phyloP scores from a whole-genome alignment of 202 grass and related monocot genomes.

The Bolboschoenoplectus hybrid region DNA sequence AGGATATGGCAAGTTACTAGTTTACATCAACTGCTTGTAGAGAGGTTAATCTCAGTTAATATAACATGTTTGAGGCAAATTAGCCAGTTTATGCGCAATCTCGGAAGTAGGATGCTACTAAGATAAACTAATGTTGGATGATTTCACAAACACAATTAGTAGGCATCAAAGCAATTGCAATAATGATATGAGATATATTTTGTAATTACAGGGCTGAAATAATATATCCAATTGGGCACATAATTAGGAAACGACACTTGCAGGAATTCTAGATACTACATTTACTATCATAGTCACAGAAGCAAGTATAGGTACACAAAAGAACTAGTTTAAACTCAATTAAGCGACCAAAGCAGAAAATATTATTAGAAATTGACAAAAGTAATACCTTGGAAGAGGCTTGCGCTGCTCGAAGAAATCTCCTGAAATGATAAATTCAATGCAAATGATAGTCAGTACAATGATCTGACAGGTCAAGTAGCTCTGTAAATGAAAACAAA shows the following conservation, averaged over 20 bases:
- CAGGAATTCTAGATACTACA: background rate
- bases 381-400: constrained; percentile 57
- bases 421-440: constrained; percentile 53
- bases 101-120: background rate
- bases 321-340: background rate
- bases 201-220: background rate
- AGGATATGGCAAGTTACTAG: background rate
- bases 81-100: background rate
- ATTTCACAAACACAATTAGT: background rate
- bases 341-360: constrained; percentile 15
- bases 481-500: constrained; percentile 27
- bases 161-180: background rate
- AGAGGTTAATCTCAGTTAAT: background rate
- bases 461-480: background rate
- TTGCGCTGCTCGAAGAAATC: constrained; percentile 80
- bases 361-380: background rate
- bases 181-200: background rate
- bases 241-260: background rate
- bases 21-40: constrained; percentile 5
- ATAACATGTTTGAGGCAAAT: constrained; percentile 9
- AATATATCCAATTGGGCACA: background rate
- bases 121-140: background rate
- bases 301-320: background rate
- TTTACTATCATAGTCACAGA: constrained; percentile 6
- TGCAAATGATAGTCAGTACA: constrained; percentile 23